Evolutionary conservation across 768 basidiomycete species (phyloP), one percentile per base, ranked within the genome.

Genomic region (Rhizopogon roseolus): DNA sequence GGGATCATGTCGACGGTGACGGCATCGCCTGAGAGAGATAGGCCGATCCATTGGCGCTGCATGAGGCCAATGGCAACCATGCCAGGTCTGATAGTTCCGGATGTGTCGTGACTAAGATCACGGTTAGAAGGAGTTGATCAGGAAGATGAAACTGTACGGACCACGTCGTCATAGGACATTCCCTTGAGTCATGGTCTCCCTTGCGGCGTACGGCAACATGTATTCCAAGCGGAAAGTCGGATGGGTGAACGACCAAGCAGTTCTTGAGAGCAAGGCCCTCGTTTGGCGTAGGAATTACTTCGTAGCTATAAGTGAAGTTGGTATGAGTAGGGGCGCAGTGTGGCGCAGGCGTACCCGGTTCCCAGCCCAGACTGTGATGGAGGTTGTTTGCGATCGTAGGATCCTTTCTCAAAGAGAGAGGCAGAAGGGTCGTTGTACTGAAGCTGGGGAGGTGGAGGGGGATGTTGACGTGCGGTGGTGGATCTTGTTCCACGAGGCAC

Each of bases 11-110:
- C 84, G 38, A 96, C 77, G 14, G 85, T 79, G 50, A 90, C 87
- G 13, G 75, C 64, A 64, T 97, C 94, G 0, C 93, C 93, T 2
- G 76, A 69, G 39, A 88, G 69, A 14, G 93, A 93, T 6, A 98
- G 77, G 5, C 86, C 86, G 41, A 94, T 88, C 93, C 93, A 99
- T 72, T 90, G 85, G 9, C 97, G 82, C 55, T 93, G 90, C 54
- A 83, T 71, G 22, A 82, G 77, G 28, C 89, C 87, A 6, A 85
- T 84, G n/a, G 88, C 93, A 28, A 98, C 77, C 2, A 73, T 70
- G 3, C 90, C 88, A 0, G 83, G 82, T 5, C 71, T 71, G 4
- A 99, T 66, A 56, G 80, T 85, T 5, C 81, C 81, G 1, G 90
- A 88, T 55, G 86, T 82, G 61, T 95, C 92, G 58, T 91, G 86